Conservation (phyloP, 2,329 filamentous ascomycete species). For the Ascomycota sp. region DNA sequence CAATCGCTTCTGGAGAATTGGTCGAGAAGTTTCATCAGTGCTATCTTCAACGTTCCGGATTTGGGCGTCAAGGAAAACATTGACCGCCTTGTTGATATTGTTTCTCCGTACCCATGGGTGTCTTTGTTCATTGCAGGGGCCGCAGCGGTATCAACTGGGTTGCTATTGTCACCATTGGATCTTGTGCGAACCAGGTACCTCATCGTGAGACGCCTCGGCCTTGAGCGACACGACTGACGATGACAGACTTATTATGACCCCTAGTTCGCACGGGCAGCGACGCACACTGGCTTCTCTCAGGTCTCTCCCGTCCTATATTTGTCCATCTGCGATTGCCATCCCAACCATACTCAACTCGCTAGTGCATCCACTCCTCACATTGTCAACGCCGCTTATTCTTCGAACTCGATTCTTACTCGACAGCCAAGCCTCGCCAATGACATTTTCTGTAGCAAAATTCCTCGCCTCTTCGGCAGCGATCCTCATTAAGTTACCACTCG, state of each 20-base stretch:
- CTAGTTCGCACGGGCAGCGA: slow-evolving; percentile 52
- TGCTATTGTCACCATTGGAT: slow-evolving; percentile 73
- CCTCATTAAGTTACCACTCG: slow-evolving; percentile 71
- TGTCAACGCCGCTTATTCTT: slow-evolving; percentile 67
- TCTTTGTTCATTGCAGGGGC: slow-evolving; percentile 54
- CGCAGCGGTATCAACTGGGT: slow-evolving; percentile 49
- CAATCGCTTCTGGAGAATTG: slow-evolving; percentile 80
- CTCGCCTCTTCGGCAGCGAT: slow-evolving; percentile 61
- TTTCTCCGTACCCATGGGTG: slow-evolving; percentile 62
- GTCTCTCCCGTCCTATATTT: slow-evolving; percentile 57
- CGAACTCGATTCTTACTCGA: slow-evolving; percentile 73
- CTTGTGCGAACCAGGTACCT: slow-evolving; percentile 54
- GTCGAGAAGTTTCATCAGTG: slow-evolving; percentile 75
- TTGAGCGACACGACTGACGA: slow-evolving; percentile 8
- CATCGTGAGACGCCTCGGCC: not conserved
- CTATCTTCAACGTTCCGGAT: slow-evolving; percentile 77
- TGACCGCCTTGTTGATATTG: slow-evolving; percentile 51
- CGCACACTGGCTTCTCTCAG: slow-evolving; percentile 62
- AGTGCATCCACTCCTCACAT: slow-evolving; percentile 62
- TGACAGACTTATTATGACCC: slow-evolving; percentile 58
- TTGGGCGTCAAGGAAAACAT: slow-evolving; percentile 55
- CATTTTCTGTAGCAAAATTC: slow-evolving; percentile 70
- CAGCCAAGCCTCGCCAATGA: slow-evolving; percentile 56
- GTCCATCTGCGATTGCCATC: slow-evolving; percentile 48
- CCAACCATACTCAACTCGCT: slow-evolving; percentile 79